Conservation (phyloP, 352 stramenopile genomes). For the Phytophthora hybrid region DNA sequence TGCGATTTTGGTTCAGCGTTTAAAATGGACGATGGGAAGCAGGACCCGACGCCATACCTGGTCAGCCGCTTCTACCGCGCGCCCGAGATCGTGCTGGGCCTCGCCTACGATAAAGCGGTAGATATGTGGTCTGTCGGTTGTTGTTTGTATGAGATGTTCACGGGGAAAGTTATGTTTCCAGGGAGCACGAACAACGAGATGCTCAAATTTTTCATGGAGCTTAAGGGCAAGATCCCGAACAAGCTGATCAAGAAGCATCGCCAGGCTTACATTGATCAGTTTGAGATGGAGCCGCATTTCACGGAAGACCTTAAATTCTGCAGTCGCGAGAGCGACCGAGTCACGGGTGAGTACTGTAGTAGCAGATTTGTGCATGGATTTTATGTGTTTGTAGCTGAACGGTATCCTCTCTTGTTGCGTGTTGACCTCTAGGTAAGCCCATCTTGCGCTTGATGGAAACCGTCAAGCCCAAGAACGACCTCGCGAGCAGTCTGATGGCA, state of each 20-base stretch:
- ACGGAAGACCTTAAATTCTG: constrained; percentile 89
- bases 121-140: constrained; percentile 98
- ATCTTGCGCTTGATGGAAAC: constrained; percentile 78
- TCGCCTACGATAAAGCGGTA: constrained; percentile 95
- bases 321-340: constrained; percentile 81
- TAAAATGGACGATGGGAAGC: constrained; percentile 89
- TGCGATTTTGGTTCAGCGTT: constrained; percentile 99
- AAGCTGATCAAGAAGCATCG: constrained; percentile 90
- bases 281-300: constrained; percentile 89
- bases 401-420: neutral
- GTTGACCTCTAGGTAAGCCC: constrained; percentile 55
- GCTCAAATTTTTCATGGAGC: constrained; percentile 97
- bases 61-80: constrained; percentile 99
- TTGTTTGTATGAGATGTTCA: constrained; percentile 98
- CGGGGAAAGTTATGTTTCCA: constrained; percentile 97
- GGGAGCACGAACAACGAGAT: constrained; percentile 98
- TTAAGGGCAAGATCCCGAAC: constrained; percentile 91
- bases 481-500: constrained; percentile 58
- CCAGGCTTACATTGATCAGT: constrained; percentile 78
- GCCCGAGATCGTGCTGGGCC: constrained; percentile 93
- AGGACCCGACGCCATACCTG: constrained; percentile 97
- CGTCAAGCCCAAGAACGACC: constrained; percentile 70
- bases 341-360: constrained; percentile 62
- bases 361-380: neutral
- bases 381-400: no score